Evolutionary conservation across 257 asterid genomes (phyloP), one percentile per base, ranked within the genome.

Genomic region (Scutellaria baicalensis): DNA sequence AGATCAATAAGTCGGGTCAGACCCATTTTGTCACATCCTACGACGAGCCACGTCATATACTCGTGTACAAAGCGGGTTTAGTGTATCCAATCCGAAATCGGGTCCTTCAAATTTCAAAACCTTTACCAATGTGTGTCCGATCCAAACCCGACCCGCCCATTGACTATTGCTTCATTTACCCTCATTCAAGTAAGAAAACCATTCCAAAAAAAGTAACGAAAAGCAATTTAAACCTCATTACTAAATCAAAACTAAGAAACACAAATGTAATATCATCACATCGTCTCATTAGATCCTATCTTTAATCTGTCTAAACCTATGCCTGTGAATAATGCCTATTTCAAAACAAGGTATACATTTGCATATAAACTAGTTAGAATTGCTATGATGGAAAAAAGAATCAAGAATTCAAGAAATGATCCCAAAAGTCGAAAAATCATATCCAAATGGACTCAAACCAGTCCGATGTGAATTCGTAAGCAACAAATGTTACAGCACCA

Each of bases 401-500:
- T 33, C 35, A 72, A 5, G 48, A 45, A 20, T 10, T 50, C 35
- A 67, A 67, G 21, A 70, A 38, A 60, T 6, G 20, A 72, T 51
- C 43, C 42, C 50, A 18, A 55, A 60, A 59, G 42, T 47, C 16
- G 38, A 56, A 43, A 49, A 52, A 43, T 92, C 86, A 90, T 59
- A 85, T 84, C 81, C 75, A 77, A 59, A 39, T 31, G 20, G 90
- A 78, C 83, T 85, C 95, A 65, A 91, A 75, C 96, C 96, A 87
- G 63, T 88, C 93, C 0, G 96, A 87, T 0, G 86, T 80, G 64
- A 80, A 82, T 77, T 93, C 99, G 56, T 87, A 91, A 36, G 89
- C 95, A 79, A 87, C 96, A 65, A 93, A 93, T 48, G 99, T 93
- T n/a, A 93, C 96, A 67, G 99, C 99, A 66, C 95, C 92, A 35